Base-by-base conservation (phyloP, 176 grass and related monocot genomes). In the Oryza australiensis region DNA sequence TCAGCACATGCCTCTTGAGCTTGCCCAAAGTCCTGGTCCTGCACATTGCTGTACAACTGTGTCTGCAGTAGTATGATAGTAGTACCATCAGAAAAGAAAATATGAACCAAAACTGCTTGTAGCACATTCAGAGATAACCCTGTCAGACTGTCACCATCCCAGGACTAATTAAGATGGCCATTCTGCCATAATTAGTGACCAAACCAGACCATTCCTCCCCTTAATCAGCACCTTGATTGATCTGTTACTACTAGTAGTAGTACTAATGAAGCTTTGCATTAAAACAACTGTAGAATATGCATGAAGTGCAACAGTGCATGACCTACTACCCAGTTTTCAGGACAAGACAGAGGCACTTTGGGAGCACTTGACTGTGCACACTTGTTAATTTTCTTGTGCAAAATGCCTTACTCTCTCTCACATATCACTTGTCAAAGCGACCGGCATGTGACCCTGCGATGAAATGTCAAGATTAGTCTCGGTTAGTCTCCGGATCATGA, bases 1-100 rank as follows among this genome's bases (percentile, higher is more conserved):
- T 86, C 70, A 86, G 42, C 77, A 74, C 84, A 66, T 80, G 84
- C 77, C 68, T 73, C 33, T 59, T 74, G 62, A 67, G 76, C 43
- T 9, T 55, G 8, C 45, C 45, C 18, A 40, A 72, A 55, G 59
- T 30, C 11, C 16, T 86, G 48, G 63, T 59, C 71, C 45, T 80
- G 20, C 70, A 81, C 45, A 34, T 68, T 80, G 69, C 55, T 64
- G 66, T 48, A 59, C 70, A 41, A 67, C 60, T 65, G 71, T 64
- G 62, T 65, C n/a, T 37, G 75, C 68, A 64, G 51, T 42, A 64
- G 27, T 32, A 12, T 59, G 76, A 57, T 80, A 74, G 76, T 62
- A 42, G 76, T 70, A 42, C 64, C 2, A 49, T 60, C 22, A 72
- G 65, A 12, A 8, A 26, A 46, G n/a, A 29, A 57, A 79, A 49